Percentiles rank a stretch among this genome's conserved stretches.
Evolutionary conservation across 2,329 filamentous ascomycete species (phyloP).

Genomic region (Aspergillus clavatus): DNA sequence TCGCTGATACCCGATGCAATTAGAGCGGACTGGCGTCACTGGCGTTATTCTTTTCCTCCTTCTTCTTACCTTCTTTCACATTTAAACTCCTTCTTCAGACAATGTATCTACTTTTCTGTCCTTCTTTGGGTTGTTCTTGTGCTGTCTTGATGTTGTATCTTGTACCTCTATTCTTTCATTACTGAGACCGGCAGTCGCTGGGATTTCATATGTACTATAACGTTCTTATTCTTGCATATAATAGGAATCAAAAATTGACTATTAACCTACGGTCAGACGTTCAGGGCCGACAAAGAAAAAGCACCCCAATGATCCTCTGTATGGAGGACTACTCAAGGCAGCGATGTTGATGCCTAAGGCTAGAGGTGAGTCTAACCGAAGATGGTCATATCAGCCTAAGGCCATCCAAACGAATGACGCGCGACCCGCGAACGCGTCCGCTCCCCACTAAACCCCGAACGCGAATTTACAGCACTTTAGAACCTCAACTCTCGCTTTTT

Average conservation of each 20-base stretch:
- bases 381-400: constrained; percentile 29
- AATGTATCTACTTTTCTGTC: constrained; percentile 2
- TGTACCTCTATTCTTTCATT: constrained; percentile 1
- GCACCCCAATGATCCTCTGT: too few relatives aligned
- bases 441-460: constrained; percentile 27
- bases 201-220: constrained; percentile 7
- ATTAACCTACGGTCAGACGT: background rate
- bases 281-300: too few relatives aligned
- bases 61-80: constrained; percentile 8
- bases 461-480: constrained; percentile 19
- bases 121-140: constrained; percentile 1
- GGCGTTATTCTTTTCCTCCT: constrained; percentile 20
- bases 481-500: constrained; percentile 7
- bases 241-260: background rate
- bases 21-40: constrained; percentile 30
- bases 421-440: constrained; percentile 21
- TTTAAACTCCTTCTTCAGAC: constrained; percentile 3
- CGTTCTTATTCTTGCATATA: constrained; percentile 26
- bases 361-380: constrained; percentile 17
- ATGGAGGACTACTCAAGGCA: constrained; percentile 3
- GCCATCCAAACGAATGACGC: constrained; percentile 15
- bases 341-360: constrained; percentile 17
- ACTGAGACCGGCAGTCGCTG: background rate
- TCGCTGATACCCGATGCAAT: constrained; percentile 33
- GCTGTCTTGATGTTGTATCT: background rate